Percentiles rank a stretch among this genome's conserved stretches.
Conservation (phyloP, 2,329 filamentous ascomycete species). For the Apiospora pterosperma region DNA sequence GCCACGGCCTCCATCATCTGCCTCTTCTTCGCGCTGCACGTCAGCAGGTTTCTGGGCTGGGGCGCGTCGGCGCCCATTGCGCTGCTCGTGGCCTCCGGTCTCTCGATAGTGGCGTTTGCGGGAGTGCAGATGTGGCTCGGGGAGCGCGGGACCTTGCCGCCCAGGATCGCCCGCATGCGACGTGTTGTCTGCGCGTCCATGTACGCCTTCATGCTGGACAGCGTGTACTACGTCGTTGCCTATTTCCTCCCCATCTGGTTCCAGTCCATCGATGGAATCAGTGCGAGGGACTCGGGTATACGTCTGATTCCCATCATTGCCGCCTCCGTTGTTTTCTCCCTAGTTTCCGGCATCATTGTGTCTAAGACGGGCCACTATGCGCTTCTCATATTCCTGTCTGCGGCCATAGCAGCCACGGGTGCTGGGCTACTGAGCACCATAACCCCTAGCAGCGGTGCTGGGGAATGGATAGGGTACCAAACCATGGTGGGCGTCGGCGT, state of each 20-base stretch:
- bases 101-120: not conserved
- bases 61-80: conserved; percentile 17
- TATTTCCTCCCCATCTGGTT: conserved; percentile 34
- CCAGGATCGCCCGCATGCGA: not conserved
- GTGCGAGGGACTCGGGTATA: conserved; percentile 22
- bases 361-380: conserved; percentile 14
- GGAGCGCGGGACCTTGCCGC: not conserved
- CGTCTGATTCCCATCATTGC: conserved; percentile 10
- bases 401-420: conserved; percentile 26
- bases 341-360: conserved; percentile 14
- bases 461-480: conserved; percentile 32
- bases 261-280: conserved; percentile 27
- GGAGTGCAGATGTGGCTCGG: not conserved
- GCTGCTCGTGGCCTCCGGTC: not conserved
- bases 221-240: conserved; percentile 9
- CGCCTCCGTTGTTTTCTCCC: not conserved
- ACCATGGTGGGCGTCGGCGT: conserved; percentile 16
- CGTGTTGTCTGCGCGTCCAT: not conserved
- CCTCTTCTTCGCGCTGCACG: conserved; percentile 29
- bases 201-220: not conserved
- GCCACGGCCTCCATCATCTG: conserved; percentile 35
- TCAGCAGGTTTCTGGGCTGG: conserved; percentile 35
- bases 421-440: conserved; percentile 33
- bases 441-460: conserved; percentile 21
- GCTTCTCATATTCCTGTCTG: conserved; percentile 16